Evolutionary conservation across 2,329 filamentous ascomycete genomes (phyloP).

Genomic region (Laburnicola sp.): DNA sequence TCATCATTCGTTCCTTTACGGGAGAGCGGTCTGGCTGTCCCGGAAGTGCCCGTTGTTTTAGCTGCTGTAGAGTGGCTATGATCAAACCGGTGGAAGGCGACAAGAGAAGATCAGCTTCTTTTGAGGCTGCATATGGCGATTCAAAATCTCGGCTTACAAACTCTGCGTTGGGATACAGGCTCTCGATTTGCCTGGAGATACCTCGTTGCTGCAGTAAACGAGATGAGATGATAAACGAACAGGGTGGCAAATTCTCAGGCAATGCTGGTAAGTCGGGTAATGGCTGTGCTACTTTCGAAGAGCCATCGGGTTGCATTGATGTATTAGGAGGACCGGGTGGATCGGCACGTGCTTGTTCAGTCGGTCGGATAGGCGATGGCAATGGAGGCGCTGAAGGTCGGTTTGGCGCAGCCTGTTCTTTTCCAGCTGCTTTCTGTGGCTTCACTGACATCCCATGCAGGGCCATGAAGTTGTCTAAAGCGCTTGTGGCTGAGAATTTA

Average conservation of each 20-base stretch:
- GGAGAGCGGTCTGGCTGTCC: constrained; percentile 50
- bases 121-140: constrained; percentile 25
- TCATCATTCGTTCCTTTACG: constrained; percentile 59
- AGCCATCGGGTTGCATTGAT: background rate
- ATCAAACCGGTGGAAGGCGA: constrained; percentile 71
- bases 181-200: constrained; percentile 57
- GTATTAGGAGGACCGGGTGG: background rate
- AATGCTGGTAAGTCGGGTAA: background rate
- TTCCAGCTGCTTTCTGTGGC: background rate
- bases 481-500: constrained; percentile 47
- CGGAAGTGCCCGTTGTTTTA: constrained; percentile 72
- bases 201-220: constrained; percentile 50
- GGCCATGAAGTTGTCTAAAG: constrained; percentile 57
- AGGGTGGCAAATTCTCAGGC: constrained; percentile 22
- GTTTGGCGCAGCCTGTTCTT: background rate
- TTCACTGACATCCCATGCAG: constrained; percentile 44
- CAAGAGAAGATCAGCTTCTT: constrained; percentile 73
- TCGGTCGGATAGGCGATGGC: background rate
- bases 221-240: constrained; percentile 58
- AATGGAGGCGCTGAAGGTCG: background rate
- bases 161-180: constrained; percentile 53
- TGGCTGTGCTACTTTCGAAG: background rate
- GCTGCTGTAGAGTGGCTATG: constrained; percentile 69
- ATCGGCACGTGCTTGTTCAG: background rate
- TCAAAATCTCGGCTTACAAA: constrained; percentile 65